Evolutionary conservation across 306 rosid species (phyloP).

Genomic region (Cotoneaster glaucophyllus): DNA sequence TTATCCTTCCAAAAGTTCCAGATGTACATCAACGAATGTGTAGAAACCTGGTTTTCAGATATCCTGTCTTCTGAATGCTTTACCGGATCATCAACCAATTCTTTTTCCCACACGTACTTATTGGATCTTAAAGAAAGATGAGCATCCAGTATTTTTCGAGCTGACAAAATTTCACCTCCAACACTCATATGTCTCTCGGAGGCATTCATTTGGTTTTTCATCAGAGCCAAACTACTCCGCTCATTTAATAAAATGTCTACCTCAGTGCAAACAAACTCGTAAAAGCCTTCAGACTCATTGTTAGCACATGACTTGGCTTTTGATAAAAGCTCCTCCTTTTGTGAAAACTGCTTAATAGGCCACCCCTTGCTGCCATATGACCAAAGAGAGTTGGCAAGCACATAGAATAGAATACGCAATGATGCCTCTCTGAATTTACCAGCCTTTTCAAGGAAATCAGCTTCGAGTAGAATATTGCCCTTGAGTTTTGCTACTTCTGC

Average conservation of each 20-base stretch:
- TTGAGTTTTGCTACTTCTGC: slow-evolving; percentile 40
- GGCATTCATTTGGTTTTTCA: slow-evolving; percentile 26
- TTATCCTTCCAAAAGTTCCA: slow-evolving; percentile 67
- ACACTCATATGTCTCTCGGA: slow-evolving; percentile 29
- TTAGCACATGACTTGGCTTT: slow-evolving; percentile 45
- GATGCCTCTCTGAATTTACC: slow-evolving; percentile 45
- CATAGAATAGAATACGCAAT: slow-evolving; percentile 30
- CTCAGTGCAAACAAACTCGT: slow-evolving; percentile 36
- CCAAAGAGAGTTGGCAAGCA: slow-evolving; percentile 62
- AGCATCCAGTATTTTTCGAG: slow-evolving; percentile 51
- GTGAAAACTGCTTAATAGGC: slow-evolving; percentile 52
- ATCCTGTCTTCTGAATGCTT: slow-evolving; percentile 21
- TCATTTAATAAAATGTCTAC: slow-evolving; percentile 38
- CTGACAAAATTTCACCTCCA: slow-evolving; percentile 44
- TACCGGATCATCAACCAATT: slow-evolving; percentile 17
- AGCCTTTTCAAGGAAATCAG: slow-evolving; percentile 52
- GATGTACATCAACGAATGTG: slow-evolving; percentile 46
- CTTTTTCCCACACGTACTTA: slow-evolving; percentile 36
- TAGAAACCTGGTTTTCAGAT: slow-evolving; percentile 34
- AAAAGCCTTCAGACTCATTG: slow-evolving; percentile 22
- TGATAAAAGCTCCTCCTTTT: slow-evolving; percentile 36
- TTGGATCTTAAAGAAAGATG: slow-evolving; percentile 36
- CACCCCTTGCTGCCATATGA: slow-evolving; percentile 58
- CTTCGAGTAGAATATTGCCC: slow-evolving; percentile 38
- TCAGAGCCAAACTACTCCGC: slow-evolving; percentile 2